These are phyloP conservation scores for Paecilomyces niveus DNA, from an alignment of 2,329 filamentous ascomycete species.

Conservation along the genomic window DNA sequence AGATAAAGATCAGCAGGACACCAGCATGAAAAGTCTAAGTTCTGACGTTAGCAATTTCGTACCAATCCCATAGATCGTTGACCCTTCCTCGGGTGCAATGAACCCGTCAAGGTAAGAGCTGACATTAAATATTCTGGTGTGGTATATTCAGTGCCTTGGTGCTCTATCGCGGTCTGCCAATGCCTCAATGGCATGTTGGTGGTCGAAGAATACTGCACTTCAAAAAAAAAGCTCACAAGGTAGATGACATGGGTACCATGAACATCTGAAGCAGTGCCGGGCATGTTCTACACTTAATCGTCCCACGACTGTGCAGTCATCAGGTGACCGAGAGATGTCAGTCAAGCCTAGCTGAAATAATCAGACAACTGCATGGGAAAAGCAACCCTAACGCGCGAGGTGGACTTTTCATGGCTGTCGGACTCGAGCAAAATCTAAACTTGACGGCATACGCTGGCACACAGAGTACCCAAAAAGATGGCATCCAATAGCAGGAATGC, in stretches of 20 bases:
- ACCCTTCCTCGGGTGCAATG: background rate
- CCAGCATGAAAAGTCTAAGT: background rate
- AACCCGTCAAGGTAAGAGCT: background rate
- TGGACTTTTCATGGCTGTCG: background rate
- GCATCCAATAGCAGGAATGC: background rate
- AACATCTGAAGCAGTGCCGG: background rate
- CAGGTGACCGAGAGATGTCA: background rate
- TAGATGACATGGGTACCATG: background rate
- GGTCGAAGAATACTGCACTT: background rate
- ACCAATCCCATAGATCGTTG: background rate
- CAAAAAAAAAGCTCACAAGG: background rate
- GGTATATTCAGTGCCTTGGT: background rate
- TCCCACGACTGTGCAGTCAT: background rate
- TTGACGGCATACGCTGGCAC: background rate
- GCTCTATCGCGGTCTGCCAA: background rate
- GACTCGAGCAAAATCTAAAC: background rate
- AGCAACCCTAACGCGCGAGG: background rate
- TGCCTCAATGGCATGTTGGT: background rate
- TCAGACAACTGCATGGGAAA: background rate
- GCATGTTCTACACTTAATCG: background rate
- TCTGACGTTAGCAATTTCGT: background rate
- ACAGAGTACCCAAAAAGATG: background rate
- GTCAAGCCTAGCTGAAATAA: background rate
- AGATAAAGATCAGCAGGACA: slow-evolving; percentile 5
- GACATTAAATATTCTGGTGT: background rate